Evolutionary conservation across 257 asterid genomes (phyloP), one percentile per base, ranked within the genome.

Genomic region (Jacaranda copaia): DNA sequence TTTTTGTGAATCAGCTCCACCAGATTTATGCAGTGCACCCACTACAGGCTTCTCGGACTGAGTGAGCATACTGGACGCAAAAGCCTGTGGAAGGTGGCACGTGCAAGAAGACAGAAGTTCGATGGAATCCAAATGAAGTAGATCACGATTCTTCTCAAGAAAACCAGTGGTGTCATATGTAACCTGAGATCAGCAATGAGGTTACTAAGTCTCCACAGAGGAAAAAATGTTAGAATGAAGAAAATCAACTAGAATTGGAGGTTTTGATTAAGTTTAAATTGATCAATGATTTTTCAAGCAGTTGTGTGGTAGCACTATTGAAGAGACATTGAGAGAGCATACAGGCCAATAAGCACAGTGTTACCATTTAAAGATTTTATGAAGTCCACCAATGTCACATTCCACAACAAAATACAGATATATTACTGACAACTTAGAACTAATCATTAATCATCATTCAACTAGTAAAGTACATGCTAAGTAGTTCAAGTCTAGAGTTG

Each of bases 1-100:
- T 82, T 96, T 96, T 81, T 93, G 99, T 75, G 97, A 93, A 85
- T 93, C 99, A 63, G 96, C 97, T 74, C 98, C 98, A 71, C 99
- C 97, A 25, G 97, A 91, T 83, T 96, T 96, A 80, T 88, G 87
- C 83, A 89, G 70, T 57, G 97, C 92, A 80, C 99, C 98, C 56
- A 86, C 89, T n/a, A 85, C 93, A 15, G 96, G 92, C 82, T 93
- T 93, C 76, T 91, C 96, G 16, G 98, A 90, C 72, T 93, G 97
- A 80, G 82, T 77, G 73, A 90, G 97, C 96, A 96, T 85, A 82
- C 85, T 79, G 79, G 97, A 89, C 1, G 99, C 99, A 84, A 96
- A 96, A 67, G 90, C 92, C 82, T 85, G 96, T 68, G 98, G 97
- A 84, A 96, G 98, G 86, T 81, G 84, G 87, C 90, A 87, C 2